Base-by-base conservation (phyloP, 2,329 filamentous ascomycete genomes). In the Podosphaera aphanis region DNA sequence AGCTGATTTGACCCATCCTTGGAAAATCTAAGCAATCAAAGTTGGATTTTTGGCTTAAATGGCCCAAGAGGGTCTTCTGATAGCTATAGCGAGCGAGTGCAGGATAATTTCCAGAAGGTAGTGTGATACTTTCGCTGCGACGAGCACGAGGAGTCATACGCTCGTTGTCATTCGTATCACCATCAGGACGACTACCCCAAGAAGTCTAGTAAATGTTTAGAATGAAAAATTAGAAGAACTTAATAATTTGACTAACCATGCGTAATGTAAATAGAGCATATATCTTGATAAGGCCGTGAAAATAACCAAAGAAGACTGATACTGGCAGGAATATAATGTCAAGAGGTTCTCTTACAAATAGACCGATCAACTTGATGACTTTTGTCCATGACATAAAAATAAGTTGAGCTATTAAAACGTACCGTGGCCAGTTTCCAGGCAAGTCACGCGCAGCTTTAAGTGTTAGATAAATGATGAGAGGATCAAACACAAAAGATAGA, bases 111-210 rank as follows among this genome's bases (percentile, higher is more conserved):
- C 63, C 64, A 4, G 61, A 60, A 37, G 68, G 68, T 15, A 63
- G 63, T 36, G 63, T 65, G 53, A 70, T 58, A 44, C 56, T 56
- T 38, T 60, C 57, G 44, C 56, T 58, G 21, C 54, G 56, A 10
- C 53, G 52, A 29, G 55, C 55, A 45, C 56, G 50, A 39, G 57
- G 58, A 31, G 48, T 52, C 59, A 60, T 60, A 47, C 80, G 77
- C 54, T 75, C 69, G 51, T 71, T 71, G 62, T 92, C 80, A 62
- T 92, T 81, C 53, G 79, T 72, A 62, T 94, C 86, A 58, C 84
- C 86, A 56, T 90, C 86, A 56, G 84, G 83, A 62, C 86, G 79
- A 64, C 84, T 93, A 58, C 86, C 86, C 86, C 86, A 94, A 45
- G 85, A 88, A 39, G 86, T 94, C 86, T 94, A 59, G 40, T n/a